Base-by-base conservation (phyloP, 2,329 filamentous ascomycete genomes). In the Teratosphaeria gauchensis region DNA sequence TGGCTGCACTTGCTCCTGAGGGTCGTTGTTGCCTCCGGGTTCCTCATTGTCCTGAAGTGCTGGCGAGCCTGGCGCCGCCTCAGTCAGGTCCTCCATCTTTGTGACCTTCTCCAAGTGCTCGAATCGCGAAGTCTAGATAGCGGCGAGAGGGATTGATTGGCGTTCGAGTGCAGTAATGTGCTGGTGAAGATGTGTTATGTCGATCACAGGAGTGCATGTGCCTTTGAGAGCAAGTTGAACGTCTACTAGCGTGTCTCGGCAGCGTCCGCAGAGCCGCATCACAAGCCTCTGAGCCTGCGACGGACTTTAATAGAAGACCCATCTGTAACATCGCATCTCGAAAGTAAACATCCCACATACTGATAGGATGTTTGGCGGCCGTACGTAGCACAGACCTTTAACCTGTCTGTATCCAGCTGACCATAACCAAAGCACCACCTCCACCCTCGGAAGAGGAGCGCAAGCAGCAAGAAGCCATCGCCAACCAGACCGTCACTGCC, bases 371-470 rank as follows among this genome's bases (percentile, higher is more conserved):
- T 69, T 69, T 58, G 67, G 67, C 61, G 67, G 65, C 38, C 60
- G 65, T 67, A 59, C 48, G 63, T 61, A 12, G 56, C 24, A 28
- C 52, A n/a, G 16, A 19, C 1, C 16, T n/a, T 9, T 21, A 8
- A 6, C 5, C 16, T 9, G 42, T 8, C 42, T 8, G 19, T n/a
- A 19, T 2, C 31, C n/a, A 42, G 52, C 21, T 53, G 24, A 53
- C n/a, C 19, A 42, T 38, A 1, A 21, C 16, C 21, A 66, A 70
- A 87, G 84, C 84, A 78, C 84, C 88, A 76, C 86, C 87, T 72
- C 85, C 84, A 73, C 81, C 84, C 68, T 84, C 84, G 60, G 77
- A 82, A 60, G 84, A 86, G 73, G 87, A 92, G 81, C 81, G 92
- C 72, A 81, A 80, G 70, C 62, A 68, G 56, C 81, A 85, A 72